These are phyloP conservation scores for Botryosphaeria dothidea DNA, from an alignment of 2,329 filamentous ascomycete genomes.

Conservation along the genomic window DNA sequence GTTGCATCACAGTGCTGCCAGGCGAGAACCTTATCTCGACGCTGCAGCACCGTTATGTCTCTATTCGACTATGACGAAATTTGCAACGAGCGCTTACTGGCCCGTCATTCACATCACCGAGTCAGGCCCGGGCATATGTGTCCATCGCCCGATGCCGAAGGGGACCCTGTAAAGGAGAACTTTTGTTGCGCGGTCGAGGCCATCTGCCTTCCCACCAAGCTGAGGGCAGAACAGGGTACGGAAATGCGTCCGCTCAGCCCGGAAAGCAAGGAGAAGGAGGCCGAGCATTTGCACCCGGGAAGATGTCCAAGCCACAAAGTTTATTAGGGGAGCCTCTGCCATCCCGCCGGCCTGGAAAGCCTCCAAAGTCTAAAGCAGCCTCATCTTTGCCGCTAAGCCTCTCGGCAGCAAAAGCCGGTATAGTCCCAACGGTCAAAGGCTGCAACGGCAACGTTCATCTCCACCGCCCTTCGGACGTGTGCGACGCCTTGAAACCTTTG, in stretches of 20 bases:
- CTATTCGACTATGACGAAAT: neutral
- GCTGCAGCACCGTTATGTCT: neutral
- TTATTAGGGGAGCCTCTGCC: neutral
- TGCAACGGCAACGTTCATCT: no score
- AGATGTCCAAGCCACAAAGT: neutral
- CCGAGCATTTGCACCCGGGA: no score
- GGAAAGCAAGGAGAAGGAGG: no score
- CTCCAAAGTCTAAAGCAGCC: neutral
- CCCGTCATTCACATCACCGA: neutral
- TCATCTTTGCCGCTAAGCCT: neutral
- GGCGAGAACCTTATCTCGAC: neutral
- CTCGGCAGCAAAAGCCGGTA: neutral
- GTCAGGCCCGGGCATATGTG: neutral
- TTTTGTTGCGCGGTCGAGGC: no score
- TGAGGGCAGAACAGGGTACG: no score
- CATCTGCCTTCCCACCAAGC: no score
- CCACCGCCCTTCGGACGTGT: neutral
- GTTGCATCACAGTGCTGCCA: neutral
- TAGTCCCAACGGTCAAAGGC: neutral
- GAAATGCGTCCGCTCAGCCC: no score
- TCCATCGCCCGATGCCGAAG: neutral
- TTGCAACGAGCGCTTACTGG: neutral
- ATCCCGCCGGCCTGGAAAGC: neutral
- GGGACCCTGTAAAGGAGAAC: no score
- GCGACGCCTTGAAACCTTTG: neutral